phyloP scores from a whole-genome alignment of 352 stramenopile species.

The Phytophthora citricola region DNA sequence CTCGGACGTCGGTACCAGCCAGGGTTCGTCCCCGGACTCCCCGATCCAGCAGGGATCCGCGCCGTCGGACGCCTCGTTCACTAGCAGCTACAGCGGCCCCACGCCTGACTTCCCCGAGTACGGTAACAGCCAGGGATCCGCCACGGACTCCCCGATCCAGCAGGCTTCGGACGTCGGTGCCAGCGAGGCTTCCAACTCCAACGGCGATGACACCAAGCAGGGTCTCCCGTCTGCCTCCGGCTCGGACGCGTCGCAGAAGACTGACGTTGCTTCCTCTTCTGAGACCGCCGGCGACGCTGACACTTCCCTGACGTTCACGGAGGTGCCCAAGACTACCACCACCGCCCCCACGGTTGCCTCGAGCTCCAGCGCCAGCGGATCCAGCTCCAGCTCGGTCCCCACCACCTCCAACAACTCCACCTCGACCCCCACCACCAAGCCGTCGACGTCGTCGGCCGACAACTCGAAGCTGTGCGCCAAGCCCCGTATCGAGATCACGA shows the following conservation, averaged over 20 bases:
- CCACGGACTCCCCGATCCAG: too few relatives aligned
- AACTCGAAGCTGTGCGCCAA: constrained; percentile 52
- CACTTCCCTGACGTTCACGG: not conserved
- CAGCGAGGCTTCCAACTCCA: not conserved
- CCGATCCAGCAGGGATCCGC: too few relatives aligned
- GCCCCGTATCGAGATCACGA: constrained; percentile 45
- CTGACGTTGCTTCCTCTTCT: constrained; percentile 6
- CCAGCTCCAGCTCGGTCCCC: not conserved
- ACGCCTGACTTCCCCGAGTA: constrained; percentile 6
- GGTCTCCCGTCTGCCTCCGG: constrained; percentile 1
- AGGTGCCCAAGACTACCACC: constrained; percentile 5
- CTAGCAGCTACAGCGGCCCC: constrained; percentile 7
- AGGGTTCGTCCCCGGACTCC: not conserved
- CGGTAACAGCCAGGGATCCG: not conserved
- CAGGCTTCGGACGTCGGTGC: constrained; percentile 4
- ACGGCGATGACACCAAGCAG: constrained; percentile 12
- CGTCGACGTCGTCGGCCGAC: not conserved
- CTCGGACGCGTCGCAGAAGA: constrained; percentile 9
- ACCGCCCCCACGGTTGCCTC: not conserved
- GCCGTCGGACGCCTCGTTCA: constrained; percentile 3
- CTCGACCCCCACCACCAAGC: constrained; percentile 9
- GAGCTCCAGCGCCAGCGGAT: constrained; percentile 14
- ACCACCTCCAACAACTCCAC: constrained; percentile 15
- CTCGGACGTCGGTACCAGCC: not conserved
- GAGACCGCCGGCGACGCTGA: constrained; percentile 11